Evolutionary conservation across 1,284 basidiomycete genomes (phyloP).

Genomic region (Tylopilus sp.): DNA sequence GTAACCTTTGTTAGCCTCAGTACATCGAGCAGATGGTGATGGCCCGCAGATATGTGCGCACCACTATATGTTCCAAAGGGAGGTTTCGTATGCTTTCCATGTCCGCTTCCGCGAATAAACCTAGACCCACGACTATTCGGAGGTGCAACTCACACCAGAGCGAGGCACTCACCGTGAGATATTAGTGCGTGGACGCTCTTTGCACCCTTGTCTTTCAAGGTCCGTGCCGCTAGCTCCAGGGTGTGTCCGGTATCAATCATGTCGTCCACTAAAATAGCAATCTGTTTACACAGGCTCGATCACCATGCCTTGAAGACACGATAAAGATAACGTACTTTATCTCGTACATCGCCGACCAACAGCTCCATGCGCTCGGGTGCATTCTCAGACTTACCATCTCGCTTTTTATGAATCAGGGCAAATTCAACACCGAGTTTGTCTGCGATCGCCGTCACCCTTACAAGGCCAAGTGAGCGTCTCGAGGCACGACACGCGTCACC

Average conservation of each 20-base stretch:
- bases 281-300: conserved; percentile 39
- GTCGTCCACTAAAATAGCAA: conserved; percentile 94
- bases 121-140: conserved; percentile 39
- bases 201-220: conserved; percentile 86
- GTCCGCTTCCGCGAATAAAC: conserved; percentile 82
- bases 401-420: conserved; percentile 93
- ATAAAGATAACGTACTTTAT: conserved; percentile 58
- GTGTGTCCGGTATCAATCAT: conserved; percentile 98
- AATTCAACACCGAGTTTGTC: conserved; percentile 97
- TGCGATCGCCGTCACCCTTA: conserved; percentile 88
- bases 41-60: conserved; percentile 46
- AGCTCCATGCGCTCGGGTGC: conserved; percentile 86
- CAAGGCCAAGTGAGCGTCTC: conserved; percentile 9
- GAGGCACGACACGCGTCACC: background rate
- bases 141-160: conserved; percentile 1
- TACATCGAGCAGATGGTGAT: background rate
- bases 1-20: conserved; percentile 49
- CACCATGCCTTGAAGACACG: conserved; percentile 5
- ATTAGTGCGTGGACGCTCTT: conserved; percentile 86
- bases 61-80: conserved; percentile 85
- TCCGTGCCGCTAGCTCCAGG: conserved; percentile 79
- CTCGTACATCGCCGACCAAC: conserved; percentile 93
- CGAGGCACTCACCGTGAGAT: conserved; percentile 71
- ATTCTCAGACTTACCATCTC: conserved; percentile 55
- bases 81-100: conserved; percentile 75